Base-by-base conservation (phyloP, 2,329 filamentous ascomycete species). In the Graphiopsis chlorocephala region DNA sequence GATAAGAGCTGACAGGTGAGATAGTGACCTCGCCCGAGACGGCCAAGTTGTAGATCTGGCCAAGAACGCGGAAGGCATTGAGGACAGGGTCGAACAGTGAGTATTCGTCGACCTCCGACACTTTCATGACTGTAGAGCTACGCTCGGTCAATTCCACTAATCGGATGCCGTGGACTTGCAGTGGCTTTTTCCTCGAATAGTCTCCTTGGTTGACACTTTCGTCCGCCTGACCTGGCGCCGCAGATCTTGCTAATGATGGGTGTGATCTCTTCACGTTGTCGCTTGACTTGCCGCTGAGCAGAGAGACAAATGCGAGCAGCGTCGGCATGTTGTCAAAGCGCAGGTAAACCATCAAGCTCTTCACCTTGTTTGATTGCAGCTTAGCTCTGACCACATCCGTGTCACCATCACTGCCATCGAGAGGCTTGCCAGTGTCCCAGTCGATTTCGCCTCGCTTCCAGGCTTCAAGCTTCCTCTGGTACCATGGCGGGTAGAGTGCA, bases 81-180 rank as follows among this genome's bases (percentile, higher is more conserved):
- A 97, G 87, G 4, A 98, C 89, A 0, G 94, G 92, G 72, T 98
- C 94, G 69, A 70, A 82, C 68, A 74, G 82, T 72, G 72, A 80
- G 77, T 78, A 85, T 57, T 95, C 91, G 45, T 93, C 90, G 3
- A 89, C 84, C 73, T 96, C 92, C 0, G 92, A 89, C 12, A 96
- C 92, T 71, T 92, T 90, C 94, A 98, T 98, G 71, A 97, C 94
- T 20, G 93, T 93, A 0, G 94, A 97, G 48, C 92, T 90, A 84
- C 94, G 92, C 71, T 97, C 93, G 0, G 92, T 96, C 14, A 98
- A 85, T 73, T 96, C 91, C 57, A 96, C 79, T 17, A 98, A 84
- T 15, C 93, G 90, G n/a, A 97, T 80, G 33, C 93, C 94, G 71
- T 96, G 92, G 0, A 93, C 89, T 72, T 90, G 85, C 1, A 94